Conservation (phyloP, 352 stramenopile species). For the Phytophthora litchii region DNA sequence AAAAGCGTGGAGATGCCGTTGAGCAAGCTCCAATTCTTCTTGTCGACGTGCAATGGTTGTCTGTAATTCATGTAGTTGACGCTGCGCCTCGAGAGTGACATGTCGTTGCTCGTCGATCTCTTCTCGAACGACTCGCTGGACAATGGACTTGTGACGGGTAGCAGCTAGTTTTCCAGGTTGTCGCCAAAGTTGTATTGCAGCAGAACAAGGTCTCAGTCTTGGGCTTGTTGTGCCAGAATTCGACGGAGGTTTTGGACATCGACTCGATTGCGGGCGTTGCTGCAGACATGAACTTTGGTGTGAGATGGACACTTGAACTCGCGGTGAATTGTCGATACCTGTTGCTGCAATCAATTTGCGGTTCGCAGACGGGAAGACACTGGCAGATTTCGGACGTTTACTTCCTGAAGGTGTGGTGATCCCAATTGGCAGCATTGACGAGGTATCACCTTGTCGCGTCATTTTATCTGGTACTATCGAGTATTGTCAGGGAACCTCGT, state of each 20-base stretch:
- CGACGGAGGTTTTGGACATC: slow-evolving; percentile 13
- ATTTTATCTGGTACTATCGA: slow-evolving; percentile 19
- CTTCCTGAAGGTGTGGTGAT: slow-evolving; percentile 3
- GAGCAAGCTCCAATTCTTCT: slow-evolving; percentile 46
- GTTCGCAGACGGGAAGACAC: slow-evolving; percentile 27
- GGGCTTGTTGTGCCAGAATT: slow-evolving; percentile 10
- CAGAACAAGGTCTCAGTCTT: slow-evolving; percentile 20
- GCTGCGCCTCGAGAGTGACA: slow-evolving; percentile 50
- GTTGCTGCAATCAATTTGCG: slow-evolving; percentile 31
- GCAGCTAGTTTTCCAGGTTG: slow-evolving; percentile 16
- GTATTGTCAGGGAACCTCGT: not conserved
- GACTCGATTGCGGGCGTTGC: slow-evolving; percentile 20
- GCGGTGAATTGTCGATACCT: not conserved
- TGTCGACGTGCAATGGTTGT: slow-evolving; percentile 34
- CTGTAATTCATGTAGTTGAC: slow-evolving; percentile 52
- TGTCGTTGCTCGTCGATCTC: slow-evolving; percentile 62
- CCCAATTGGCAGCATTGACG: slow-evolving; percentile 15
- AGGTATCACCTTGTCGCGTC: slow-evolving; percentile 15
- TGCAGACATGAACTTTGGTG: slow-evolving; percentile 9
- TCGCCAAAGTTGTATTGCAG: slow-evolving; percentile 26
- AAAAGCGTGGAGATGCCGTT: slow-evolving; percentile 43
- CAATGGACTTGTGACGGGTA: slow-evolving; percentile 26
- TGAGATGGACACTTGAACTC: not conserved
- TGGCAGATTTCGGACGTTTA: slow-evolving; percentile 34
- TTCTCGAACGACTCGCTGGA: slow-evolving; percentile 52